Percentiles rank a stretch among this genome's conserved stretches.
These are phyloP conservation scores for Solanum medicagineum DNA, from an alignment of 257 asterid genomes.

Conservation along the genomic window DNA sequence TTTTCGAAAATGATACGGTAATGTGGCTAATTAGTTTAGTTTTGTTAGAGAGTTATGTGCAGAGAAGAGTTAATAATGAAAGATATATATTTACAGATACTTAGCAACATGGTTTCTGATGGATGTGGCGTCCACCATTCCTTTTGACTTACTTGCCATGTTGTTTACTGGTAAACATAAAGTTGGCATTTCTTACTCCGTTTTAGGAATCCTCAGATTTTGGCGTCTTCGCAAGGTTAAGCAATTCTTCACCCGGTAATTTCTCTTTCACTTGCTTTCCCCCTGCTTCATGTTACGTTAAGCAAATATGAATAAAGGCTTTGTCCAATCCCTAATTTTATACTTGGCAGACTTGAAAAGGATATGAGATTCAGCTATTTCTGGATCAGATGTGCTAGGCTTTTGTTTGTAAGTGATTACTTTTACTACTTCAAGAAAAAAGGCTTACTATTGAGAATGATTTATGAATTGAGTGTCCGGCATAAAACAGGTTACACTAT, in stretches of 20 bases:
- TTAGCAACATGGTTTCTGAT: constrained; percentile 80
- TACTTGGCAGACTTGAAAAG: constrained; percentile 64
- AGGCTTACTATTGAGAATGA: background rate
- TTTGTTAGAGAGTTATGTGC: background rate
- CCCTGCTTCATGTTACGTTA: background rate
- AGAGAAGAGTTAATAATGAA: background rate
- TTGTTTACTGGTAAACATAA: constrained; percentile 57
- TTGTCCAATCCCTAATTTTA: too few relatives aligned
- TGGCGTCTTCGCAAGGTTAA: constrained; percentile 94
- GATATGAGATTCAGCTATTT: constrained; percentile 90
- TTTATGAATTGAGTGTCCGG: background rate
- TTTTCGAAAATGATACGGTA: background rate
- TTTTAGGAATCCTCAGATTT: constrained; percentile 66
- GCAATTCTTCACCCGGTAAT: constrained; percentile 65
- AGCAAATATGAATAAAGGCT: background rate
- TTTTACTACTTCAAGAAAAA: background rate
- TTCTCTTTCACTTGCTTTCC: background rate
- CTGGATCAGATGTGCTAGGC: constrained; percentile 88
- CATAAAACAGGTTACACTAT: constrained; percentile 48
- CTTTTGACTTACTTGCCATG: constrained; percentile 56
- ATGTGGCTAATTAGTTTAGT: background rate
- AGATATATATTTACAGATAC: constrained; percentile 32
- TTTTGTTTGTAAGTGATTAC: constrained; percentile 49
- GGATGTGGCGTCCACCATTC: constrained; percentile 90
- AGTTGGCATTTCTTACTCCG: constrained; percentile 42